Percentiles rank a stretch among this genome's conserved stretches.
Evolutionary conservation across 371 early-diverging fungal genomes (phyloP).

Genomic region (Mortierella sp.): DNA sequence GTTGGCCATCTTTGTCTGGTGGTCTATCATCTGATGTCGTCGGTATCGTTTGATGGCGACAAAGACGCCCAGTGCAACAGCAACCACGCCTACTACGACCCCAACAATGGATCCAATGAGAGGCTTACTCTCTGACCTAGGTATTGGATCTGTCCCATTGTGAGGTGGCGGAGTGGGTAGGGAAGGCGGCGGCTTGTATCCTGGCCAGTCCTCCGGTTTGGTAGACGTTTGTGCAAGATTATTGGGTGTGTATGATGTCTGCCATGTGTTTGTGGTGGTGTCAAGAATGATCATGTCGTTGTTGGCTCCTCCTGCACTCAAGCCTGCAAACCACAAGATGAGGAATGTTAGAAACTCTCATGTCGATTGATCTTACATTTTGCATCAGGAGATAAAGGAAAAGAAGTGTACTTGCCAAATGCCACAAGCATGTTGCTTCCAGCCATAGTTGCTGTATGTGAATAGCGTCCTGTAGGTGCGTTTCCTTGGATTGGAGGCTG

Average conservation of each 20-base stretch:
- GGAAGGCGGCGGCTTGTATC: slow-evolving; percentile 43
- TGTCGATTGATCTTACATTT: too few species aligned
- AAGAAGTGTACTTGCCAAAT: slow-evolving; percentile 22
- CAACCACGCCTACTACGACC: slow-evolving; percentile 15
- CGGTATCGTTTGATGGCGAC: slow-evolving; percentile 13
- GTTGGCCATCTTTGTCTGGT: slow-evolving; percentile 17
- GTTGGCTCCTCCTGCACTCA: slow-evolving; percentile 45
- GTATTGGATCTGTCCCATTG: slow-evolving; percentile 9
- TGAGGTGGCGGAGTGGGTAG: slow-evolving; percentile 10
- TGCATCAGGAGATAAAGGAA: too few species aligned
- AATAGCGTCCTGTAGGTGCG: slow-evolving; percentile 44
- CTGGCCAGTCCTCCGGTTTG: slow-evolving; percentile 52
- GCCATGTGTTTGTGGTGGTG: slow-evolving; percentile 42
- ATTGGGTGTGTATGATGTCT: slow-evolving; percentile 43
- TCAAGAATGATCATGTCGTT: slow-evolving; percentile 41
- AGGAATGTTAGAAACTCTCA: neutral
- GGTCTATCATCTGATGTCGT: neutral
- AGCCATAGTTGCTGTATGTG: slow-evolving; percentile 43
- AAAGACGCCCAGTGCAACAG: slow-evolving; percentile 13
- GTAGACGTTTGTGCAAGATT: slow-evolving; percentile 38
- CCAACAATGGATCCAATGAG: slow-evolving; percentile 36
- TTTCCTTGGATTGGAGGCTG: slow-evolving; percentile 46
- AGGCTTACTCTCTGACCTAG: neutral
- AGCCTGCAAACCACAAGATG: slow-evolving; percentile 14
- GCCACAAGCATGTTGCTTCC: slow-evolving; percentile 41